Conservation (phyloP, 352 stramenopile genomes). For the Phytophthora fragariaefolia region DNA sequence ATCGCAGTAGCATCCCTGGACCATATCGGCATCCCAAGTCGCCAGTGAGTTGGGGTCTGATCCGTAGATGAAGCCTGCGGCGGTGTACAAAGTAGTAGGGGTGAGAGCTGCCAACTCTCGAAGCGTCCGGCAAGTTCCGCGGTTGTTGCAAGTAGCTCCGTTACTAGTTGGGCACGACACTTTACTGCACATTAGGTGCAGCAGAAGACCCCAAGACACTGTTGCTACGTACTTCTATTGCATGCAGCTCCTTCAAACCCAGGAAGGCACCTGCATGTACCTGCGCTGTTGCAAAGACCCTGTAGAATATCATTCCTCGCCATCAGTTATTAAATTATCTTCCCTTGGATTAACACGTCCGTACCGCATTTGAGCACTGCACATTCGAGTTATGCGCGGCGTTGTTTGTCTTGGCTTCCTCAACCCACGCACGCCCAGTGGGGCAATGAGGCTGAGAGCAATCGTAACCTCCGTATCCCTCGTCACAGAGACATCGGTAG, state of each 20-base stretch:
- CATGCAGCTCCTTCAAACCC: slow-evolving; percentile 78
- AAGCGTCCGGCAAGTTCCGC: slow-evolving; percentile 54
- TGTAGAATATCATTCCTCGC: slow-evolving; percentile 18
- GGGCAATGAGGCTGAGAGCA: slow-evolving; percentile 67
- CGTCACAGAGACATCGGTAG: slow-evolving; percentile 66
- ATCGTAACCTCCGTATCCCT: slow-evolving; percentile 55
- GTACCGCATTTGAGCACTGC: slow-evolving; percentile 77
- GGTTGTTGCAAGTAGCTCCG: slow-evolving; percentile 47
- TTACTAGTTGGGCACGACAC: slow-evolving; percentile 54
- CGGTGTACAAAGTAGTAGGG: slow-evolving; percentile 41
- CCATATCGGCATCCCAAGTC: slow-evolving; percentile 91
- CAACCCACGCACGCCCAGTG: slow-evolving; percentile 66
- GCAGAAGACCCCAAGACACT: neutral
- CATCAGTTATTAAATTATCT: too few relatives aligned
- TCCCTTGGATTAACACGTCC: neutral
- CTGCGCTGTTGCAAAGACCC: slow-evolving; percentile 64
- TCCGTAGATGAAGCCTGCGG: slow-evolving; percentile 72
- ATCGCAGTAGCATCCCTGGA: slow-evolving; percentile 89
- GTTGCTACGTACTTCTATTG: slow-evolving; percentile 53
- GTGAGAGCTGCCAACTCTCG: slow-evolving; percentile 64
- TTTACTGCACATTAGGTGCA: slow-evolving; percentile 16
- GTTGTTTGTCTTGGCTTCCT: slow-evolving; percentile 56
- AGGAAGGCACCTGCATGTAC: slow-evolving; percentile 59
- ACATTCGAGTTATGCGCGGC: slow-evolving; percentile 61
- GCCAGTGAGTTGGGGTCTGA: slow-evolving; percentile 65